phyloP scores from a whole-genome alignment of 352 stramenopile genomes.

The Pythium biforme region DNA sequence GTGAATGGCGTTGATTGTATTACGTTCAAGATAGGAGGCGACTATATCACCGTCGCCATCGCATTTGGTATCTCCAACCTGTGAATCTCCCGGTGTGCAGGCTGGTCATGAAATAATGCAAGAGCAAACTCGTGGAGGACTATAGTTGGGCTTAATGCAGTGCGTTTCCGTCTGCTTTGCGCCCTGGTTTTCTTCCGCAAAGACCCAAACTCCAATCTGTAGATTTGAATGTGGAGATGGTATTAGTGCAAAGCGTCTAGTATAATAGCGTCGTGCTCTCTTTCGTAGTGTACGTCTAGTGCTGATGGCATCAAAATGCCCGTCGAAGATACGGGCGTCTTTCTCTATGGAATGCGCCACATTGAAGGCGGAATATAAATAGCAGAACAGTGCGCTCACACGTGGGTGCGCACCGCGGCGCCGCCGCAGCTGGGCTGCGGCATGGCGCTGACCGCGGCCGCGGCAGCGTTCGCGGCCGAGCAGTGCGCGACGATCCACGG shows the following conservation, averaged over 20 bases:
- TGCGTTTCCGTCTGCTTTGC: constrained; percentile 63
- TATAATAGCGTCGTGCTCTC: neutral
- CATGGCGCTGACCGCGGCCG: constrained; percentile 16
- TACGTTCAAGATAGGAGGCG: neutral
- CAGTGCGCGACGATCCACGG: constrained; percentile 72
- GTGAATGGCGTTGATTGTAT: too few species aligned
- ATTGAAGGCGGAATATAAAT: constrained; percentile 14
- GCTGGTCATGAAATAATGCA: constrained; percentile 86
- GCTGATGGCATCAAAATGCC: neutral
- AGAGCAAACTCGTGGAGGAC: constrained; percentile 47
- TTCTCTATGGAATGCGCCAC: neutral
- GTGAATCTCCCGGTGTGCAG: constrained; percentile 66
- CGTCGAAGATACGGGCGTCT: too few species aligned
- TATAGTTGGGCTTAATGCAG: constrained; percentile 82
- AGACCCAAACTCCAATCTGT: constrained; percentile 27
- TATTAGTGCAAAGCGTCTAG: neutral
- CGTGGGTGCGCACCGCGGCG: neutral
- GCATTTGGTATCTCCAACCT: constrained; percentile 89
- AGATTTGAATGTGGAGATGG: neutral
- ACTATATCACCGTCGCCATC: constrained; percentile 6
- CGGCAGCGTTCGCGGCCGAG: neutral
- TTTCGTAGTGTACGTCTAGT: constrained; percentile 5
- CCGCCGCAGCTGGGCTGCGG: neutral
- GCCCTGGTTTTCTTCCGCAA: constrained; percentile 73
- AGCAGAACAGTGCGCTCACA: constrained; percentile 1